Evolutionary conservation across 331 rosid species (phyloP).

Genomic region (Malus hybrid): DNA sequence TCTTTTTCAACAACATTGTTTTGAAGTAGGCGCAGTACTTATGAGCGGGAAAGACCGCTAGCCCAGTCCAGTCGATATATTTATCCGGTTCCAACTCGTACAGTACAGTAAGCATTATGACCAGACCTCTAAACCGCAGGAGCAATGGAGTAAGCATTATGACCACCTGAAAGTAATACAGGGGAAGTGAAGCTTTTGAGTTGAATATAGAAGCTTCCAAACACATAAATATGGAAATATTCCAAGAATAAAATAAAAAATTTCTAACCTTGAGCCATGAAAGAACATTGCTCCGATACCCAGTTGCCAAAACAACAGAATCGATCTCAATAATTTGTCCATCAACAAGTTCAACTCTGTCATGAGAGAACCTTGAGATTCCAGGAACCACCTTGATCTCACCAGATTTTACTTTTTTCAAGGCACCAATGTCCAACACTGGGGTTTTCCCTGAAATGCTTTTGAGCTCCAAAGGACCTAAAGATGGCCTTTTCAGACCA

Average conservation of each 20-base stretch:
- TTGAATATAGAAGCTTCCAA: neutral
- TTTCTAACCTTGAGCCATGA: slow-evolving; percentile 84
- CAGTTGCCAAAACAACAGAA: slow-evolving; percentile 84
- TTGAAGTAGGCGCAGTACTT: no score
- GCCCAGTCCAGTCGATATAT: no score
- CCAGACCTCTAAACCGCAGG: neutral
- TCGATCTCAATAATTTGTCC: slow-evolving; percentile 55
- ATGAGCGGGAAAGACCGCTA: no score
- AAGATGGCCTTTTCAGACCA: slow-evolving; percentile 56
- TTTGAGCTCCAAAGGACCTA: slow-evolving; percentile 75
- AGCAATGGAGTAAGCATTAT: no score
- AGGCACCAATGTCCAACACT: slow-evolving; percentile 76
- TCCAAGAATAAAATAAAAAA: neutral
- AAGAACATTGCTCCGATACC: slow-evolving; percentile 91
- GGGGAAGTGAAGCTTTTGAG: neutral
- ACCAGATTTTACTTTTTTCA: slow-evolving; percentile 62
- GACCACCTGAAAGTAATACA: neutral
- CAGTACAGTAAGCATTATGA: no score
- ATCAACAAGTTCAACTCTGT: slow-evolving; percentile 62
- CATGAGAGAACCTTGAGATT: slow-evolving; percentile 49
- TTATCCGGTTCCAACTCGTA: no score
- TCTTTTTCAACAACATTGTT: no score
- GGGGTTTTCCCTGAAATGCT: slow-evolving; percentile 82
- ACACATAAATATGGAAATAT: neutral
- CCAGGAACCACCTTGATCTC: slow-evolving; percentile 77